Base-by-base conservation (phyloP, 306 rosid species). In the Rubus idaeus region DNA sequence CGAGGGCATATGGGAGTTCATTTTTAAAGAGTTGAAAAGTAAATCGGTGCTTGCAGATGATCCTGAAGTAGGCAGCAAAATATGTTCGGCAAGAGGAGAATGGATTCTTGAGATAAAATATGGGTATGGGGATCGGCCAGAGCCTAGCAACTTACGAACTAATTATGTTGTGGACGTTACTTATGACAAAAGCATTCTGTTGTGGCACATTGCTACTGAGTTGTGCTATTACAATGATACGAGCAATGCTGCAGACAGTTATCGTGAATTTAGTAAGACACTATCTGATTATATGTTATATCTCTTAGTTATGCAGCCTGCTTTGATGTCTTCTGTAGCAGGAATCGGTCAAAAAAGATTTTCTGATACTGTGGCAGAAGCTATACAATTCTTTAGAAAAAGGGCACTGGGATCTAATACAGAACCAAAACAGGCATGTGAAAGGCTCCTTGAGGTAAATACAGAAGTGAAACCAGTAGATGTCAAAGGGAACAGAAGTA, bases 121-220 rank as follows among this genome's bases (percentile, higher is more conserved):
- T 0, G 21, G 49, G 1, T n/a, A 18, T 0, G 21, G 49, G 65
- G 12, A 47, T 0, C 1, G 2, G 4, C 4, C 2, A 4, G 0
- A 57, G 49, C 12, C 0, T 6, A 8, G 3, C 0, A 12, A 3
- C 0, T 23, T 78, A 13, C 10, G 17, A 23, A 23, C 58, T 52
- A 30, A 30, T 30, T 30, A 41, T 63, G 20, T 74, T 8, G 70
- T 12, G 0, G 83, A 46, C 0, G 53, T 78, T 63, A 65, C 21
- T 60, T 85, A 58, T 52, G 83, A 71, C 46, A 52, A 68, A 45
- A 79, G 86, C 52, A 68, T 85, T 26, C 73, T 85, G 0, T 1
- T 68, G 65, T 85, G 88, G 88, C 88, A 85, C 49, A 44, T 85
- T 66, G 83, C 88, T 8, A 85, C 88, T 11, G 81, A 85, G n/a